Percentiles rank a stretch among this genome's conserved stretches.
These are phyloP conservation scores for Leptographium lundbergii DNA, from an alignment of 2,329 filamentous ascomycete species.

Conservation along the genomic window DNA sequence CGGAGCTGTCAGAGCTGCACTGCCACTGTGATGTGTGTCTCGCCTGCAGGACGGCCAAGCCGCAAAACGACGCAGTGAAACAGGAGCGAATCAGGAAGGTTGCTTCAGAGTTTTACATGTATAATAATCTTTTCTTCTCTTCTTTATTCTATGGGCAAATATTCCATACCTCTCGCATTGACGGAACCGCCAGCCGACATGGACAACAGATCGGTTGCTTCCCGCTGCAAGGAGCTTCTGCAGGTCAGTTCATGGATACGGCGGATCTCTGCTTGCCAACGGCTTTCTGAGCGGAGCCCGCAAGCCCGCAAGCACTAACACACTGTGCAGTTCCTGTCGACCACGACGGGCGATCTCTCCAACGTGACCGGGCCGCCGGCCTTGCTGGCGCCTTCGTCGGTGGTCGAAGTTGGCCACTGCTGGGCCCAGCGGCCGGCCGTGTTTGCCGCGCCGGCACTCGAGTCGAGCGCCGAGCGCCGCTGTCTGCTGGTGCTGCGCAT, in stretches of 20 bases:
- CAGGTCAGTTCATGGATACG: slow-evolving; percentile 12
- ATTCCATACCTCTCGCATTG: not conserved
- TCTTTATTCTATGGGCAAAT: not conserved
- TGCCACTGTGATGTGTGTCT: not conserved
- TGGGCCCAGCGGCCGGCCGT: slow-evolving; percentile 35
- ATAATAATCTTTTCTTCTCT: not conserved
- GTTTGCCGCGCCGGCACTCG: slow-evolving; percentile 33
- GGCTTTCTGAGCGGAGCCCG: not conserved
- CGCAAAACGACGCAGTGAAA: slow-evolving; percentile 5
- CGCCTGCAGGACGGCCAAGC: not conserved
- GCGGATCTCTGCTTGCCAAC: not conserved
- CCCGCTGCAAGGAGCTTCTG: slow-evolving; percentile 19
- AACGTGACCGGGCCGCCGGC: slow-evolving; percentile 38
- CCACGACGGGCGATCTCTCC: slow-evolving; percentile 35
- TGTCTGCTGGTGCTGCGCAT: slow-evolving; percentile 33
- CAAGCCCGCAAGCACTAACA: not conserved
- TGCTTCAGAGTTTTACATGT: not conserved
- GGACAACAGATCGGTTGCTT: slow-evolving; percentile 17
- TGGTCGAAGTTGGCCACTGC: slow-evolving; percentile 37
- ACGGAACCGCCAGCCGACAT: slow-evolving; percentile 4
- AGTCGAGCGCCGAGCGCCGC: slow-evolving; percentile 28
- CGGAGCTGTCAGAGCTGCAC: not conserved
- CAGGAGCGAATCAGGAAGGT: slow-evolving; percentile 6
- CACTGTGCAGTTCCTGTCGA: slow-evolving; percentile 18
- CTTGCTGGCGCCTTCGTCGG: slow-evolving; percentile 34